phyloP scores from a whole-genome alignment of 257 asterid genomes.

The Solanum arcanum region DNA sequence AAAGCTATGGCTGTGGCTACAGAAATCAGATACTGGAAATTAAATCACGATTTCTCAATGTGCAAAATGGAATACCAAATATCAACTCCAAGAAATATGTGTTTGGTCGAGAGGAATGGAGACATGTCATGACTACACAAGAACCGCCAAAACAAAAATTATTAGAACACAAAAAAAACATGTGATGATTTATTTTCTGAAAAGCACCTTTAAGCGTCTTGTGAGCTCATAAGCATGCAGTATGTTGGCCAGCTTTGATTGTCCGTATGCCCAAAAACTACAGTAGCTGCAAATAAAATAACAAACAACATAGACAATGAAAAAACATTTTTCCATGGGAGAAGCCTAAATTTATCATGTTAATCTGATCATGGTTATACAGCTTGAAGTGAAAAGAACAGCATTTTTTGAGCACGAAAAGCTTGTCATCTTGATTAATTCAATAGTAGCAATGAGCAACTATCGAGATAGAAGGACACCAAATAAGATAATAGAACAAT shows the following conservation, averaged over 20 bases:
- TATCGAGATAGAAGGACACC: not conserved
- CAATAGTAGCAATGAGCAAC: not conserved
- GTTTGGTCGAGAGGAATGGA: not conserved
- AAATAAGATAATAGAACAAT: not conserved
- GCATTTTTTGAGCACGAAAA: not conserved
- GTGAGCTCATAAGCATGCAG: slow-evolving; percentile 67
- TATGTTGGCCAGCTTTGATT: slow-evolving; percentile 72
- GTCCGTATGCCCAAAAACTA: slow-evolving; percentile 53
- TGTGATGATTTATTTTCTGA: not conserved
- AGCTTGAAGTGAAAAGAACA: not conserved
- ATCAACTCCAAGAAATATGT: not conserved
- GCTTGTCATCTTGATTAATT: not conserved
- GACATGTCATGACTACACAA: not conserved
- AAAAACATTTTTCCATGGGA: not conserved
- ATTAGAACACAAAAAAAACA: not conserved
- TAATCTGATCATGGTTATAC: not conserved
- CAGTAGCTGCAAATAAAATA: slow-evolving; percentile 34
- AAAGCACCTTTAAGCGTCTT: slow-evolving; percentile 47
- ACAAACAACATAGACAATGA: not conserved
- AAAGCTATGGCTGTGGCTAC: not conserved
- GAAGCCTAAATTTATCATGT: not conserved
- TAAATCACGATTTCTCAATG: not conserved
- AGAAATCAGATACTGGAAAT: not conserved
- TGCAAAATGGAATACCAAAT: not conserved
- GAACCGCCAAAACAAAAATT: not conserved